Conservation (phyloP, 1,139 yeast species). For the Wickerhamomyces sp. region DNA sequence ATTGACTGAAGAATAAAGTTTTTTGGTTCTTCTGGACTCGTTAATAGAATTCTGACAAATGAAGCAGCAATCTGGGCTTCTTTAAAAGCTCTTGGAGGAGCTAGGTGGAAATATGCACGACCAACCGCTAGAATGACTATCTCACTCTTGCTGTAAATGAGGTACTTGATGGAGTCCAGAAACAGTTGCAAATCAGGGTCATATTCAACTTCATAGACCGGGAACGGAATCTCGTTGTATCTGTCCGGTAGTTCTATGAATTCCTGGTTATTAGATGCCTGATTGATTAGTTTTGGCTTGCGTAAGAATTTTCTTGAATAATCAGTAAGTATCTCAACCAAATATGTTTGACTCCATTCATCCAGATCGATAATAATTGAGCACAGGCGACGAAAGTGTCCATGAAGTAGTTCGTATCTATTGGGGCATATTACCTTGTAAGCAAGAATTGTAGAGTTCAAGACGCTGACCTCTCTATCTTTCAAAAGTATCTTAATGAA, state of each 20-base stretch:
- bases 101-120: conserved; percentile 48
- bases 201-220: conserved; percentile 37
- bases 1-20: conserved; percentile 41
- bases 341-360: conserved; percentile 66
- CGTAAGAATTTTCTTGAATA: conserved; percentile 62
- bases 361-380: conserved; percentile 52
- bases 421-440: conserved; percentile 51
- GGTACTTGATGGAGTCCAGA: conserved; percentile 38
- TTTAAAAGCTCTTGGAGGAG: conserved; percentile 46
- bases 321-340: conserved; percentile 59
- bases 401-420: conserved; percentile 64
- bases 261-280: conserved; percentile 25
- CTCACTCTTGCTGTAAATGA: conserved; percentile 51
- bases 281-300: conserved; percentile 38
- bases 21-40: conserved; percentile 32
- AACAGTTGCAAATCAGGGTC: conserved; percentile 58
- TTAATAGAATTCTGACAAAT: conserved; percentile 37
- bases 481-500: conserved; percentile 49
- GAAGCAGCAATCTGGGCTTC: conserved; percentile 46
- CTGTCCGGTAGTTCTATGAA: conserved; percentile 38
- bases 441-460: conserved; percentile 63
- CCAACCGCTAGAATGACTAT: conserved; percentile 59
- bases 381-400: conserved; percentile 62
- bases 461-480: conserved; percentile 63
- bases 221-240: conserved; percentile 32